These are phyloP conservation scores for Neurospora sp. DNA, from an alignment of 495 filamentous ascomycete genomes.

Conservation along the genomic window DNA sequence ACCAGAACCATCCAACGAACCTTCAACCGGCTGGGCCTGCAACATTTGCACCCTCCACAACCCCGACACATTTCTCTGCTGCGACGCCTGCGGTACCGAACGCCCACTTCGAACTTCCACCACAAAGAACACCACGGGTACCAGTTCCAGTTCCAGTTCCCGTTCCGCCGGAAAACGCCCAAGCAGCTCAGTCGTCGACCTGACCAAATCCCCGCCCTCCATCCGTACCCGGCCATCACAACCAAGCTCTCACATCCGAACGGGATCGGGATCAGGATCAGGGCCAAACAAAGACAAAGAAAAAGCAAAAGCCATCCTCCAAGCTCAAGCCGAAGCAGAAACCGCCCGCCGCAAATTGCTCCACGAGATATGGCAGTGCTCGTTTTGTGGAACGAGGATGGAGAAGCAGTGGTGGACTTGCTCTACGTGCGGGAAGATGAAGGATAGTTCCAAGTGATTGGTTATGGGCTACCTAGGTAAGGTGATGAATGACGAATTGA, in stretches of 20 bases:
- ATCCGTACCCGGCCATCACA: background rate
- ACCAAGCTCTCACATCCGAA: background rate
- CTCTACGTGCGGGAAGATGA: slow-evolving; percentile 56
- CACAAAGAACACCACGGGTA: background rate
- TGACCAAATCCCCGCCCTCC: slow-evolving; percentile 6
- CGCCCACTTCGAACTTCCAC: slow-evolving; percentile 30
- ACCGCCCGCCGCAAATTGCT: background rate
- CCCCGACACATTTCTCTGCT: slow-evolving; percentile 54
- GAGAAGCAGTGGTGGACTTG: slow-evolving; percentile 75
- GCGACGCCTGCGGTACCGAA: slow-evolving; percentile 68
- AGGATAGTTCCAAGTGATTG: slow-evolving; percentile 41
- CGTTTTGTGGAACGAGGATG: slow-evolving; percentile 53
- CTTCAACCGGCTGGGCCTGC: slow-evolving; percentile 54
- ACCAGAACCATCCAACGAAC: background rate
- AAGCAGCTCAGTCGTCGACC: slow-evolving; percentile 20
- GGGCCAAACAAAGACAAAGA: background rate
- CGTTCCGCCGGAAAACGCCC: slow-evolving; percentile 7
- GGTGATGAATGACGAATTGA: no score
- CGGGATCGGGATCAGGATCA: background rate
- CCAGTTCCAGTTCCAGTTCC: background rate
- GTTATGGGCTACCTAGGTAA: background rate
- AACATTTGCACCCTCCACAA: slow-evolving; percentile 78
- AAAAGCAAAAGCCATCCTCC: slow-evolving; percentile 1
- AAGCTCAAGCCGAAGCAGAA: slow-evolving; percentile 11
- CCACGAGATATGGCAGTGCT: slow-evolving; percentile 50